A percentile compares a stretch with the other conserved stretches of the same genome.
phyloP scores from a whole-genome alignment of 1,139 yeast species.

The Magnusiomyces suaveolens region DNA sequence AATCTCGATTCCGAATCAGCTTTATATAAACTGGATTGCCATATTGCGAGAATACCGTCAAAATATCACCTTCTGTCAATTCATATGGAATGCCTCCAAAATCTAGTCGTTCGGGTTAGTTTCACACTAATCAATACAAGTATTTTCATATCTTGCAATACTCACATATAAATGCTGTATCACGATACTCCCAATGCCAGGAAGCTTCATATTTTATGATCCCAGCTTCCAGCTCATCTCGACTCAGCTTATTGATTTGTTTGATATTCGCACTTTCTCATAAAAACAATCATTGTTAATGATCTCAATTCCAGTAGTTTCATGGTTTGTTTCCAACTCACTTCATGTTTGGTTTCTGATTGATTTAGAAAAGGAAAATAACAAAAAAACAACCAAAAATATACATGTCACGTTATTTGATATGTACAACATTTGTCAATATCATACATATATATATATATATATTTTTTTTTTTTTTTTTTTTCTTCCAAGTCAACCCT shows the following conservation, averaged over 20 bases:
- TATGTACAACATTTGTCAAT: no score
- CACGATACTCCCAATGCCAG: slow-evolving; percentile 82
- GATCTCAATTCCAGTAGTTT: not conserved
- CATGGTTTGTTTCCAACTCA: no score
- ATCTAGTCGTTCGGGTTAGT: slow-evolving; percentile 20
- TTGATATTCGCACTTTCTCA: not conserved
- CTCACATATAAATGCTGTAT: slow-evolving; percentile 49
- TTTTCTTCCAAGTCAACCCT: not conserved
- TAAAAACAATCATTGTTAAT: not conserved
- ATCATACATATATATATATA: no score
- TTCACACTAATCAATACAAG: not conserved
- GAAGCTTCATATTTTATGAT: slow-evolving; percentile 50
- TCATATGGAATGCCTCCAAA: slow-evolving; percentile 65
- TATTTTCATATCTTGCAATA: slow-evolving; percentile 4
- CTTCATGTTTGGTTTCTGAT: not conserved
- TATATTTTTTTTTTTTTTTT: not conserved
- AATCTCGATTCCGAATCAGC: slow-evolving; percentile 55
- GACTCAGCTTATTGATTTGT: slow-evolving; percentile 51
- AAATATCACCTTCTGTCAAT: slow-evolving; percentile 62
- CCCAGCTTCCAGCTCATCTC: slow-evolving; percentile 55
- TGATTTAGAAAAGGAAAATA: not conserved
- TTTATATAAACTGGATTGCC: slow-evolving; percentile 79
- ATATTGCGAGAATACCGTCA: slow-evolving; percentile 76
- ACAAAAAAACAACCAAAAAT: not conserved
- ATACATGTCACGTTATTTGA: not conserved